phyloP scores from a whole-genome alignment of 2,329 filamentous ascomycete genomes.

The Davidsoniella virescens region DNA sequence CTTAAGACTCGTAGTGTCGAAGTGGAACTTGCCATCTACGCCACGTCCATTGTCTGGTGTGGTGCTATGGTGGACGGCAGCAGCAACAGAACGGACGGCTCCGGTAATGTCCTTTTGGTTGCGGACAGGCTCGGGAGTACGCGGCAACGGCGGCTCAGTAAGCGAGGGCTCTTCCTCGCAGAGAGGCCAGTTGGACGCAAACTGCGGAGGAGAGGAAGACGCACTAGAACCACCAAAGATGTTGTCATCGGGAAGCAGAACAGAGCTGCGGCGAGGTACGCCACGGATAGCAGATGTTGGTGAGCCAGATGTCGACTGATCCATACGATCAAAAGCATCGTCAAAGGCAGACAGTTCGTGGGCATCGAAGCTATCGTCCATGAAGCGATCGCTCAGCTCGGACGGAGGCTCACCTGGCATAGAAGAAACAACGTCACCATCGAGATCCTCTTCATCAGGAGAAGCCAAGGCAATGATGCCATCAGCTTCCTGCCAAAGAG shows the following conservation, averaged over 20 bases:
- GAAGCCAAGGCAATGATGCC: slow-evolving; percentile 75
- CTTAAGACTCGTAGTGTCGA: slow-evolving; percentile 53
- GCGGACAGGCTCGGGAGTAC: slow-evolving; percentile 11
- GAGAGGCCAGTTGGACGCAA: slow-evolving; percentile 8
- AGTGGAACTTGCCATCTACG: slow-evolving; percentile 39
- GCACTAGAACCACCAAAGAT: slow-evolving; percentile 35
- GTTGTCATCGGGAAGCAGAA: slow-evolving; percentile 50
- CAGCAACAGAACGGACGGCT: slow-evolving; percentile 45
- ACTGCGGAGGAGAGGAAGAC: slow-evolving; percentile 4
- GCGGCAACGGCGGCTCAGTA: slow-evolving; percentile 22
- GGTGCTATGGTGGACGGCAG: slow-evolving; percentile 43
- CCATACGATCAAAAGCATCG: slow-evolving; percentile 3
- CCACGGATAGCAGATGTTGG: not conserved
- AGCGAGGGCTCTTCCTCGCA: slow-evolving; percentile 4
- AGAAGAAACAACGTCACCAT: slow-evolving; percentile 23
- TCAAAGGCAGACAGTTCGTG: not conserved
- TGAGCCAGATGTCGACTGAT: too few relatives aligned
- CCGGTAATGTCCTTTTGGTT: slow-evolving; percentile 26
- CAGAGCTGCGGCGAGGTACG: slow-evolving; percentile 34
- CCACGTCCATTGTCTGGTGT: slow-evolving; percentile 21
- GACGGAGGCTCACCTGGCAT: slow-evolving; percentile 25
- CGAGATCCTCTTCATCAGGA: slow-evolving; percentile 43
- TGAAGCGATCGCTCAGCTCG: slow-evolving; percentile 28
- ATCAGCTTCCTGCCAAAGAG: slow-evolving; percentile 66
- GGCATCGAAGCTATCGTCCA: slow-evolving; percentile 15